Conservation (phyloP, 305 asterid genomes). For the Caryopteris hybrid region DNA sequence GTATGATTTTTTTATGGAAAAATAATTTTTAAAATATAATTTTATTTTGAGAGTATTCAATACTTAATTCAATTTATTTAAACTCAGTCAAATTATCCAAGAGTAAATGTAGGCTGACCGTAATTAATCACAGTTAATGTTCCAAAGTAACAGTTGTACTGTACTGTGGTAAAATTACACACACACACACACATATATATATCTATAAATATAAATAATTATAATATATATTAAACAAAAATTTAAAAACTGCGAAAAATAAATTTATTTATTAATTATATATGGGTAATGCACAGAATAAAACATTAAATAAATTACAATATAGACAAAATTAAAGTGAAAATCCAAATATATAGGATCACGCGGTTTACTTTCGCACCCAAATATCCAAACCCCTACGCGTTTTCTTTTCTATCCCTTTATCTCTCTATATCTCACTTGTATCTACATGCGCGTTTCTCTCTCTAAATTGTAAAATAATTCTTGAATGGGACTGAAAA, state of each 20-base stretch:
- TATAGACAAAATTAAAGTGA: neutral
- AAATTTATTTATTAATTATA: too few species aligned
- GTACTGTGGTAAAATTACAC: neutral
- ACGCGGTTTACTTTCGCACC: slow-evolving; percentile 23
- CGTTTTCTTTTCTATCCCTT: slow-evolving; percentile 6
- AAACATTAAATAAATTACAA: neutral
- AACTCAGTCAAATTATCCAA: neutral
- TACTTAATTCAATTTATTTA: neutral
- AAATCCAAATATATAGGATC: slow-evolving; percentile 13
- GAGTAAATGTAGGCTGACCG: slow-evolving; percentile 14
- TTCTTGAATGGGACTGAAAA: too few species aligned
- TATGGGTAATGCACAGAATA: too few species aligned
- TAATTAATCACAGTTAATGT: neutral
- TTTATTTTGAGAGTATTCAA: too few species aligned
- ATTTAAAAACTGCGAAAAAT: too few species aligned
- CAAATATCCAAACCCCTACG: too few species aligned
- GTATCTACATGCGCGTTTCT: neutral
- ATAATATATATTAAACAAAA: too few species aligned
- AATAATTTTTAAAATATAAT: too few species aligned
- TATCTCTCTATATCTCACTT: neutral
- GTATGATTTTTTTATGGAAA: too few species aligned
- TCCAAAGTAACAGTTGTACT: neutral
- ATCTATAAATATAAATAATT: too few species aligned
- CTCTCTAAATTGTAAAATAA: too few species aligned
- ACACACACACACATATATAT: too few species aligned